Evolutionary conservation across 2,329 filamentous ascomycete genomes (phyloP), one percentile per base, ranked within the genome.

Genomic region (Stachybotrys chartarum): DNA sequence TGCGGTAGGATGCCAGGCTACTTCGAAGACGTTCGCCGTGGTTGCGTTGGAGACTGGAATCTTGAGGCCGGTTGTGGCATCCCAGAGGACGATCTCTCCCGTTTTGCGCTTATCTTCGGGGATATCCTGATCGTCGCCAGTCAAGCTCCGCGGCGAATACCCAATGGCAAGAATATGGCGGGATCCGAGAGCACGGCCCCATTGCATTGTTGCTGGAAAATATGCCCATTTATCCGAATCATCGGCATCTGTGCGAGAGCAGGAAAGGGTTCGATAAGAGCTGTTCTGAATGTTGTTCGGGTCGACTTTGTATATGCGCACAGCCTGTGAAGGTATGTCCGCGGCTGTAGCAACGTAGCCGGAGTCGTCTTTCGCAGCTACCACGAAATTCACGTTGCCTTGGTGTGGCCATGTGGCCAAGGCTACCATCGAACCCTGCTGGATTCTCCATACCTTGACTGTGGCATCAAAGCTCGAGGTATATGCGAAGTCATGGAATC

Each of bases 351-450:
- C 84, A 1, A 86, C 78, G 46, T 78, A 72, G 4, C 76, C 75
- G 5, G 69, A 68, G 2, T 66, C 64, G 53, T 79, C 71, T 49
- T 73, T 76, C 3, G 82, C 83, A 3, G 77, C 75, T 6, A 78
- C 72, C 1, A 86, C 83, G 55, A 86, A 86, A 62, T 87, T 85
- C 54, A 86, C 83, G 39, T 79, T 81, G 11, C 79, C 81, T 0
- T 70, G 66, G 60, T 86, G 83, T 5, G 65, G 58, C 83, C 84
- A 86, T 0, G 78, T 83, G 0, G 65, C 63, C 2, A 72, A 51
- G 16, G 60, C 66, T 7, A 62, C 51, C 78, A 84, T 81, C 1
- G 68, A 66, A 1, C 64, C 64, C 17, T 72, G 74, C 3, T 67
- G 61, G 1, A 78, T 70, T 30, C 68, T 72, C 84, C 84, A 87